Percentiles rank a stretch among this genome's conserved stretches.
Conservation (phyloP, 768 basidiomycete genomes). For the Boletus rufocinnamomeus region DNA sequence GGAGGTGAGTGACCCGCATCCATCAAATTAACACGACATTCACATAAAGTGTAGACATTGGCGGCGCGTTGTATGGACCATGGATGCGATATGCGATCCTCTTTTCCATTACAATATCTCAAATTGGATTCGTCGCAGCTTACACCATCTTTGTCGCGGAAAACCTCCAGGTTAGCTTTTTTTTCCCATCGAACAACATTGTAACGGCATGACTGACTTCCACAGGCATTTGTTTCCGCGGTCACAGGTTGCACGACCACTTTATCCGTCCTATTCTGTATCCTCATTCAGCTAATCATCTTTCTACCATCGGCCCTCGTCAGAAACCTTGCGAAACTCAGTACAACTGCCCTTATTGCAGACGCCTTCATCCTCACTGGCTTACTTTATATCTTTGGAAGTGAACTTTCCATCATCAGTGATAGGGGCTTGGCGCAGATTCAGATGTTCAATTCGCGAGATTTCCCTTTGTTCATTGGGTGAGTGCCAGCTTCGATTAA, state of each 20-base stretch:
- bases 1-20: slow-evolving; percentile 60
- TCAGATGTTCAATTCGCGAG: slow-evolving; percentile 82
- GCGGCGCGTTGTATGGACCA: slow-evolving; percentile 86
- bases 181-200: background rate
- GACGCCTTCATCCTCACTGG: slow-evolving; percentile 95
- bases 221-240: slow-evolving; percentile 80
- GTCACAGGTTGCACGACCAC: slow-evolving; percentile 72
- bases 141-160: slow-evolving; percentile 97
- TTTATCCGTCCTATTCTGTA: slow-evolving; percentile 76
- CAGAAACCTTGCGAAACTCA: slow-evolving; percentile 93
- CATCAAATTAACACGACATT: slow-evolving; percentile 3
- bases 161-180: slow-evolving; percentile 60
- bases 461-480: slow-evolving; percentile 93
- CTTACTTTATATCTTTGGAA: slow-evolving; percentile 82
- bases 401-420: slow-evolving; percentile 72
- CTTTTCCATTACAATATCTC: slow-evolving; percentile 83
- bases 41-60: slow-evolving; percentile 66
- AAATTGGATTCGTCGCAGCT: slow-evolving; percentile 84
- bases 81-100: slow-evolving; percentile 94
- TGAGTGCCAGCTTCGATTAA: slow-evolving; percentile 37
- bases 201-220: slow-evolving; percentile 3
- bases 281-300: slow-evolving; percentile 78
- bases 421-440: slow-evolving; percentile 75
- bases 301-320: slow-evolving; percentile 90
- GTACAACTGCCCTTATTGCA: slow-evolving; percentile 87